Evolutionary conservation across 306 rosid species (phyloP).

Genomic region (Lupinus albus): DNA sequence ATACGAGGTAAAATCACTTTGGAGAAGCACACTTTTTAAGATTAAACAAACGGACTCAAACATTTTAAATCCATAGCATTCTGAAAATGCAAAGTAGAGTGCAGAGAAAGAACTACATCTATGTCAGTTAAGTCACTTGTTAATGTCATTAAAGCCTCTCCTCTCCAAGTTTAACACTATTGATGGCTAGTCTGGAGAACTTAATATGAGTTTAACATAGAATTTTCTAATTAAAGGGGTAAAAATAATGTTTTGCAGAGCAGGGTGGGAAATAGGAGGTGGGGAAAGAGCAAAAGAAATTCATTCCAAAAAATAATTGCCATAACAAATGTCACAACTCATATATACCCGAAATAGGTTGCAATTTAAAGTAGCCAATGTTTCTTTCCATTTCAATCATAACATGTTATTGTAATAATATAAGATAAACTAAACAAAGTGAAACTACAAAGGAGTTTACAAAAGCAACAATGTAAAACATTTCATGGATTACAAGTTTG

Average conservation of each 20-base stretch:
- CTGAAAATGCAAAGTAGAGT: slow-evolving; percentile 8
- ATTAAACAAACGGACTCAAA: background rate
- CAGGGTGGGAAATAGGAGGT: background rate
- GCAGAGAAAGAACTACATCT: slow-evolving; percentile 1
- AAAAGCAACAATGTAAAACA: background rate
- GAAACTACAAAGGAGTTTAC: slow-evolving; percentile 22
- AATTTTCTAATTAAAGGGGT: slow-evolving; percentile 11
- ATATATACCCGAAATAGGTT: background rate
- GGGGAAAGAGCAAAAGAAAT: background rate
- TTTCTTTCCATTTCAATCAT: slow-evolving; percentile 30
- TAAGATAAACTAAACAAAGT: background rate
- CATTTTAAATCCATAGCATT: slow-evolving; percentile 13
- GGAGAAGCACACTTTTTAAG: too few species aligned
- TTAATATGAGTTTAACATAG: background rate
- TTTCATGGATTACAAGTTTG: background rate
- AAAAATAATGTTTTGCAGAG: background rate
- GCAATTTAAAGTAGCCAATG: slow-evolving; percentile 31
- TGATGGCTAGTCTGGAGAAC: background rate
- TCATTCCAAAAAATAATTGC: slow-evolving; percentile 8
- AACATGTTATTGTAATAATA: background rate
- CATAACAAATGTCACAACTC: slow-evolving; percentile 1
- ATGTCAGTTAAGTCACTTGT: slow-evolving; percentile 16
- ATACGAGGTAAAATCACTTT: too few species aligned
- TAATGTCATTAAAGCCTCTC: slow-evolving; percentile 14
- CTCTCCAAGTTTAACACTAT: background rate